Evolutionary conservation across 1,284 basidiomycete genomes (phyloP).

Genomic region (Fomitopsis pinicola): DNA sequence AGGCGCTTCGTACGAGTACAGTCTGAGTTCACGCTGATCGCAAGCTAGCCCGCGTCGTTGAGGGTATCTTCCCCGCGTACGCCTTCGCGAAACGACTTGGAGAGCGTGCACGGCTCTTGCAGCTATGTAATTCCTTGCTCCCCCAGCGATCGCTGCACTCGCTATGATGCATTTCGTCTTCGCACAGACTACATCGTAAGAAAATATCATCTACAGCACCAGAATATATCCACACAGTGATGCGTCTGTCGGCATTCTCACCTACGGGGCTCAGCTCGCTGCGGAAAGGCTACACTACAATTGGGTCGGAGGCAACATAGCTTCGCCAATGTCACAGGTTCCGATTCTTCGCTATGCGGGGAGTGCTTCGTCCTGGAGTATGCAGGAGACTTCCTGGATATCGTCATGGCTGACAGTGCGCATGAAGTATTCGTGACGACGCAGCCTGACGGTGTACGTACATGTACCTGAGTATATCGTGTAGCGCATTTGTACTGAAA

Average conservation of each 20-base stretch:
- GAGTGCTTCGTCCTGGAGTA: neutral
- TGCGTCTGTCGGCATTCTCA: neutral
- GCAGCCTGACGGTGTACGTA: no score
- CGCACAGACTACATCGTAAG: neutral
- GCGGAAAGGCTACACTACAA: neutral
- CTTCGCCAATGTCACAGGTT: neutral
- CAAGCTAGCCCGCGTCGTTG: no score
- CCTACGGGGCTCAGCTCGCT: neutral
- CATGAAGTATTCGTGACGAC: neutral
- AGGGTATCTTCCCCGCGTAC: no score
- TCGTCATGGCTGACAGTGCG: neutral
- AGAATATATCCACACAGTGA: neutral
- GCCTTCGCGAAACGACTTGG: no score
- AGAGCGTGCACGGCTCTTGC: no score
- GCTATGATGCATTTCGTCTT: neutral
- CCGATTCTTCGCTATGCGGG: neutral
- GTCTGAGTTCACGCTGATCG: no score
- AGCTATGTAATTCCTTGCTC: neutral
- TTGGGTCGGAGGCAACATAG: neutral
- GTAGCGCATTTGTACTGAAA: no score
- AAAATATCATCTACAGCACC: neutral
- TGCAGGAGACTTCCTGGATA: neutral
- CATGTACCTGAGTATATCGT: no score
- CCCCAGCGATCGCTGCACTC: neutral
- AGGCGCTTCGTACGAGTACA: no score